Evolutionary conservation across 148 eudicot genomes (phyloP).

Genomic region (Vaccinium darrowii): DNA sequence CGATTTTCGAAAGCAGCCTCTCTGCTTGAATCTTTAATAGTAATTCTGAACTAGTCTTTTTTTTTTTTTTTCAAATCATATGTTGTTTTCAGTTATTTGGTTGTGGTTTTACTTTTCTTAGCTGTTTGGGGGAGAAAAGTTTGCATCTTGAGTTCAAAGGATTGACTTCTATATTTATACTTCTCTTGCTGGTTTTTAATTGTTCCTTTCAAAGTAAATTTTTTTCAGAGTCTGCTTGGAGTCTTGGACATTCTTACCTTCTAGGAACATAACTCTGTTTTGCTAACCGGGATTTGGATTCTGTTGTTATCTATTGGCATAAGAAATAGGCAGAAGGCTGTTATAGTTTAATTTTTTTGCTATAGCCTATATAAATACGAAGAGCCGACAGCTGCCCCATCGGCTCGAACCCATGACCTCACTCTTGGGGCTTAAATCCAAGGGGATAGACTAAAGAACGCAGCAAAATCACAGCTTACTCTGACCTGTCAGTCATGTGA

Average conservation of each 20-base stretch:
- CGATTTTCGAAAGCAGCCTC: too few relatives aligned
- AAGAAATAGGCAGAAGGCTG: neutral
- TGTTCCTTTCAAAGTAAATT: neutral
- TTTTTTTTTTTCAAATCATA: neutral
- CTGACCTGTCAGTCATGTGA: neutral
- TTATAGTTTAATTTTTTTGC: neutral
- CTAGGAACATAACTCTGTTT: neutral
- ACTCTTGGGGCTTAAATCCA: too few relatives aligned
- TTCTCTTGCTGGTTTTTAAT: neutral
- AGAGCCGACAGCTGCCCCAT: too few relatives aligned
- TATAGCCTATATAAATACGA: too few relatives aligned
- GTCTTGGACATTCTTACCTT: neutral
- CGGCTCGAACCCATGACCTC: too few relatives aligned
- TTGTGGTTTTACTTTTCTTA: neutral
- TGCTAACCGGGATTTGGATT: neutral
- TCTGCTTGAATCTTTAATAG: neutral
- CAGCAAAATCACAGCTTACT: neutral
- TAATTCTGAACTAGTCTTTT: neutral
- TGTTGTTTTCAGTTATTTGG: neutral
- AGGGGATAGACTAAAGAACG: neutral
- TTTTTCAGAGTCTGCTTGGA: neutral
- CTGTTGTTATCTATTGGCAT: neutral
- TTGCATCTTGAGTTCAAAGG: neutral
- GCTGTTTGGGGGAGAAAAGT: slow-evolving; percentile 9
- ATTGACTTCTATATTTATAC: neutral